Evolutionary conservation across 2,329 filamentous ascomycete genomes (phyloP), one percentile per base, ranked within the genome.

Genomic region (Purpureocillium lavendulum): DNA sequence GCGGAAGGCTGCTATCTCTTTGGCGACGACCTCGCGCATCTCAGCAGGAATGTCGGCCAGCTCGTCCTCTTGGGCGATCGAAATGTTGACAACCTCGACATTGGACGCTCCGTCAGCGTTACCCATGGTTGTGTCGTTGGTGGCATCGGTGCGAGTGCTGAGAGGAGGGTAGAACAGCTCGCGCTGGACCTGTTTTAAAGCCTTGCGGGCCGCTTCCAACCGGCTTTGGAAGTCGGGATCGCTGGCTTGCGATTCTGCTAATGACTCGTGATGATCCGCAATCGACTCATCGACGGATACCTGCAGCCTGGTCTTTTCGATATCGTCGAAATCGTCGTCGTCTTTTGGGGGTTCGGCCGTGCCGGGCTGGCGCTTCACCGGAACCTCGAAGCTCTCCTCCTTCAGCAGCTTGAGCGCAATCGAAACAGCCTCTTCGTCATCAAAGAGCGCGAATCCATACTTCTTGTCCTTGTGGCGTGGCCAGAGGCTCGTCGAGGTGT

Each of bases 361-460:
- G 17, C 73, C 66, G 14, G 68, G 62, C 60, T 90, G 85, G 59
- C 81, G 84, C 65, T 87, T 86, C 31, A 80, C 69, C 24, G 92
- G 92, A 21, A 97, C 80, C 57, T 90, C 73, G 36, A 97, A 77
- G 56, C 87, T 73, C 46, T 96, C 71, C 52, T 92, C 82, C 57
- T 80, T 80, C 51, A 96, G 76, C 41, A 95, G 77, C 59, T 94
- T 87, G 40, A 89, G 80, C 33, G 90, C 92, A 33, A 82, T 82
- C 58, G 83, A 80, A 49, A 98, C 71, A 48, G 88, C 90, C 60
- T 95, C 86, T 17, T 82, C 80, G 59, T 97, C 89, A 46, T 95
- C 90, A 61, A 85, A 98, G 62, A 96, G 85, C 43, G 90, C 92
- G 64, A 98, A 97, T 12, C 90, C 92, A 68, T 97, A 97, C 46